Percentiles rank a stretch among this genome's conserved stretches.
phyloP scores from a whole-genome alignment of 164 flowering plant genomes.

The Taxillus chinensis region DNA sequence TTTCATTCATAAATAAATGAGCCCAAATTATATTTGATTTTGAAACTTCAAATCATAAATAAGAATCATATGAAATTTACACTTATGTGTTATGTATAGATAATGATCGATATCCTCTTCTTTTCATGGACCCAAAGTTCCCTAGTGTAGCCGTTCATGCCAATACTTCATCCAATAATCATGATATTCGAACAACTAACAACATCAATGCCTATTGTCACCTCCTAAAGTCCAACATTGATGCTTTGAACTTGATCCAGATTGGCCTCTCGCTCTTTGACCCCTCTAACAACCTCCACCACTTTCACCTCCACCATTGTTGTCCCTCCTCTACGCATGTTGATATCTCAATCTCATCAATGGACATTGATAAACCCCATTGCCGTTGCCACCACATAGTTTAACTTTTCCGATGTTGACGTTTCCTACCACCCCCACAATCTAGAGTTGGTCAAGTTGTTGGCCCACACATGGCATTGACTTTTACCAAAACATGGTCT shows the following conservation, averaged over 20 bases:
- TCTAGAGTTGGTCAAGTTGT: constrained; percentile 35
- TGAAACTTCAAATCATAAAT: too few relatives aligned
- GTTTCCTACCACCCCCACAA: constrained; percentile 28
- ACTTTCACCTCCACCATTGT: too few relatives aligned
- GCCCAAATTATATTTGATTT: too few relatives aligned
- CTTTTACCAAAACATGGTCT: constrained; percentile 22
- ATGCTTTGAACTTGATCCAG: constrained; percentile 44
- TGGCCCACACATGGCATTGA: constrained; percentile 47
- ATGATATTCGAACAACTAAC: too few relatives aligned
- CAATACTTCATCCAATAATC: not conserved
- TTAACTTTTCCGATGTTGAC: constrained; percentile 55
- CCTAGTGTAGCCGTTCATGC: constrained; percentile 32
- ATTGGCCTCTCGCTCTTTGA: constrained; percentile 52
- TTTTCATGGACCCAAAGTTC: constrained; percentile 67
- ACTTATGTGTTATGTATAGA: too few relatives aligned
- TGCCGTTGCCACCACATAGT: constrained; percentile 23
- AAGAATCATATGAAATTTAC: too few relatives aligned
- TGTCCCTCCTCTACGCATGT: too few relatives aligned
- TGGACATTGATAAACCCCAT: constrained; percentile 24
- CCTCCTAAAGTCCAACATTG: constrained; percentile 40
- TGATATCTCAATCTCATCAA: too few relatives aligned
- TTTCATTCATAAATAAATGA: too few relatives aligned
- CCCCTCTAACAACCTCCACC: constrained; percentile 37
- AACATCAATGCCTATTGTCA: constrained; percentile 30
- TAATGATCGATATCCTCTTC: constrained; percentile 29